A percentile compares a stretch with the other conserved stretches of the same genome.
These are phyloP conservation scores for Cubamyces sp. DNA, from an alignment of 768 basidiomycete species.

Conservation along the genomic window DNA sequence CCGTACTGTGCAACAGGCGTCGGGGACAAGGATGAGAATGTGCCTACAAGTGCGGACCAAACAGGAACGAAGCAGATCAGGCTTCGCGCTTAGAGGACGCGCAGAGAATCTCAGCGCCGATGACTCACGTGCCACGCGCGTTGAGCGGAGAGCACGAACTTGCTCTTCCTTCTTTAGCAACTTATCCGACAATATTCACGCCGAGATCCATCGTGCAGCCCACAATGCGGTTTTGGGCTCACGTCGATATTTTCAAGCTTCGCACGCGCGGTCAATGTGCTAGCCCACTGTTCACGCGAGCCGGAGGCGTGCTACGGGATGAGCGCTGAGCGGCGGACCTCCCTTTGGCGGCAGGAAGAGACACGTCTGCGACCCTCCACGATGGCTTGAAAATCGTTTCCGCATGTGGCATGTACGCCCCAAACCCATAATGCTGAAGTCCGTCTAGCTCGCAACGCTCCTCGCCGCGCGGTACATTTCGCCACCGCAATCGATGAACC, in stretches of 20 bases:
- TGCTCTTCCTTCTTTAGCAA: slow-evolving; percentile 20
- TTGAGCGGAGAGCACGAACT: slow-evolving; percentile 9
- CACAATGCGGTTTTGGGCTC: background rate
- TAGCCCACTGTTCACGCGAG: slow-evolving; percentile 6
- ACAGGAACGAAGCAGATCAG: slow-evolving; percentile 13
- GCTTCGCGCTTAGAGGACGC: slow-evolving; percentile 16
- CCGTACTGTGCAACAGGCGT: background rate
- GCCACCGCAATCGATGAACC: slow-evolving; percentile 19
- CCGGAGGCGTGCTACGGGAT: slow-evolving; percentile 9
- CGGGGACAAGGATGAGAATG: slow-evolving; percentile 14
- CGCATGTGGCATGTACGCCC: slow-evolving; percentile 22
- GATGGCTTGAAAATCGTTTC: slow-evolving; percentile 3
- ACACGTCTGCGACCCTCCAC: slow-evolving; percentile 4
- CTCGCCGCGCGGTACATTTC: slow-evolving; percentile 3
- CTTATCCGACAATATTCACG: background rate
- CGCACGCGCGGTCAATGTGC: background rate
- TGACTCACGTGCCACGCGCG: slow-evolving; percentile 20
- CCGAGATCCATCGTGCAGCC: background rate
- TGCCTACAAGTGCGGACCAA: slow-evolving; percentile 9
- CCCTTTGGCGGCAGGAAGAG: slow-evolving; percentile 7
- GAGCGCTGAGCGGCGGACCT: slow-evolving; percentile 1
- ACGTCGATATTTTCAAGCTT: background rate
- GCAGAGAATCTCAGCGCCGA: slow-evolving; percentile 22
- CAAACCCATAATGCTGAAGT: background rate
- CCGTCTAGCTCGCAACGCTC: slow-evolving; percentile 1